phyloP scores from a whole-genome alignment of 352 stramenopile genomes.

The Phytophthora boehmeriae region DNA sequence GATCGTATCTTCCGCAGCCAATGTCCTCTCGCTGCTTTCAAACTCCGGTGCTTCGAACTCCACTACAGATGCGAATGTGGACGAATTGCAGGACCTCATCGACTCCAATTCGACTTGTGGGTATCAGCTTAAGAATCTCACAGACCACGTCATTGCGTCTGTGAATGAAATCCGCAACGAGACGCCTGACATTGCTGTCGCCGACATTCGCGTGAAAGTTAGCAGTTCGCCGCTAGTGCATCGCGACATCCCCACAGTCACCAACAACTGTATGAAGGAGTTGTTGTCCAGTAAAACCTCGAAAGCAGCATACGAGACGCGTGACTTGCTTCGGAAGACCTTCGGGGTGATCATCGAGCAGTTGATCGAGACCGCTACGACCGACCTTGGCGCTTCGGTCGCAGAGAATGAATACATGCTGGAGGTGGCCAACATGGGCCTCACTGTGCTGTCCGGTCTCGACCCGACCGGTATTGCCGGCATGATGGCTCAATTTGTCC shows the following conservation, averaged over 20 bases:
- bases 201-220: constrained; percentile 19
- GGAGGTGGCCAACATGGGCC: constrained; percentile 33
- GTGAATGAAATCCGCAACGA: constrained; percentile 23
- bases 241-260: constrained; percentile 13
- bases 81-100: constrained; percentile 24
- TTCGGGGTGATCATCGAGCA: constrained; percentile 21
- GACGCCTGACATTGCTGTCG: constrained; percentile 10
- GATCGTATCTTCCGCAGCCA: constrained; percentile 13
- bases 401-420: constrained; percentile 28
- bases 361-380: constrained; percentile 15
- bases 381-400: constrained; percentile 6
- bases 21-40: constrained; percentile 8
- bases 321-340: constrained; percentile 17
- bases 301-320: constrained; percentile 12
- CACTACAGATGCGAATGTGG: constrained; percentile 3
- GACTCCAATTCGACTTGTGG: constrained; percentile 17
- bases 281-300: constrained; percentile 11
- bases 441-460: constrained; percentile 28
- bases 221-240: constrained; percentile 12
- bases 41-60: constrained; percentile 8
- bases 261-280: constrained; percentile 25
- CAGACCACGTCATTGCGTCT: constrained; percentile 21
- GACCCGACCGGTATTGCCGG: constrained; percentile 35
- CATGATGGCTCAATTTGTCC: constrained; percentile 36
- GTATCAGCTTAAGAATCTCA: constrained; percentile 28